phyloP scores from a whole-genome alignment of 2,329 filamentous ascomycete species.

The Aspergillus tubingensis region DNA sequence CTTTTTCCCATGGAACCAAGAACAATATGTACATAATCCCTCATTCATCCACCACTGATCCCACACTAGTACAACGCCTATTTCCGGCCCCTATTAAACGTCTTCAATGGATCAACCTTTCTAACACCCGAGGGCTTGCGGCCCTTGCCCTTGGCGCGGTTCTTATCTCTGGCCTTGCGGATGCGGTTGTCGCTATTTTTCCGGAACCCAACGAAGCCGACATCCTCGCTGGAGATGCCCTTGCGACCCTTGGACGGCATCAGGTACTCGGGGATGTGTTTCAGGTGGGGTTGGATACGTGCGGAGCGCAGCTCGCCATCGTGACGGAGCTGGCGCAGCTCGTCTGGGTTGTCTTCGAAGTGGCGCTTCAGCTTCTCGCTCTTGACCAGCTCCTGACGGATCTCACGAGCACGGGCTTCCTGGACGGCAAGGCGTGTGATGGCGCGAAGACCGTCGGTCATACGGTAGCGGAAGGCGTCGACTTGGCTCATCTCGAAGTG shows the following conservation, averaged over 20 bases:
- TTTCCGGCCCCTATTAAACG: slow-evolving; percentile 66
- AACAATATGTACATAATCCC: slow-evolving; percentile 9
- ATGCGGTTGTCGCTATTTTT: slow-evolving; percentile 54
- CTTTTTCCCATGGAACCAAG: slow-evolving; percentile 9
- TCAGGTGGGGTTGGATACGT: slow-evolving; percentile 82
- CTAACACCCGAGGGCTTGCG: slow-evolving; percentile 52
- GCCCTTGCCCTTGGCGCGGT: slow-evolving; percentile 47
- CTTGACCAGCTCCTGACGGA: slow-evolving; percentile 86
- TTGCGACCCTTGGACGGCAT: slow-evolving; percentile 76
- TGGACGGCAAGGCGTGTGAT: slow-evolving; percentile 88
- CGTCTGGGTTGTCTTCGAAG: slow-evolving; percentile 94
- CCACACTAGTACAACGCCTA: slow-evolving; percentile 13
- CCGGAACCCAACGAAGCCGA: slow-evolving; percentile 73
- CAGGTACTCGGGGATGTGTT: slow-evolving; percentile 91
- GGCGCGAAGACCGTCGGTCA: slow-evolving; percentile 86
- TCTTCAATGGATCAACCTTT: slow-evolving; percentile 83
- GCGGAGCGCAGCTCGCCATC: slow-evolving; percentile 85
- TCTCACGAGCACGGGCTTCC: slow-evolving; percentile 83
- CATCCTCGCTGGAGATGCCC: slow-evolving; percentile 63
- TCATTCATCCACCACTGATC: background rate
- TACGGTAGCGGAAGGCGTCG: slow-evolving; percentile 90
- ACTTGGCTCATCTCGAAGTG: slow-evolving; percentile 93
- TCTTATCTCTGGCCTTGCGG: slow-evolving; percentile 51
- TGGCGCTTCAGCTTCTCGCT: slow-evolving; percentile 92
- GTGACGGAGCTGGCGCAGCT: slow-evolving; percentile 83